These are phyloP conservation scores for Jaltomata sinuosa DNA, from an alignment of 257 asterid genomes.

Conservation along the genomic window DNA sequence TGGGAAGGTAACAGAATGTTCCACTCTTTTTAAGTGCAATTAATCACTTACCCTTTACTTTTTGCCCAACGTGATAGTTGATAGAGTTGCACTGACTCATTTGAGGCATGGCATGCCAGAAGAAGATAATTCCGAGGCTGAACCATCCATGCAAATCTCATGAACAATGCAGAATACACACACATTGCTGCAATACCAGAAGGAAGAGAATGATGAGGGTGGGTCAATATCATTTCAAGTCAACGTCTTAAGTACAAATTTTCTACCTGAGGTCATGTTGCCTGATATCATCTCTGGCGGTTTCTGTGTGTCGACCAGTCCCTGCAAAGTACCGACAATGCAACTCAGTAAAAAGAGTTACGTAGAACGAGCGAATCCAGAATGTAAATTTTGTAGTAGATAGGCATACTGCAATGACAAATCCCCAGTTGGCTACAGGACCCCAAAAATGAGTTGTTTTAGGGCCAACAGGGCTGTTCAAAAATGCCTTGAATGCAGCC, in stretches of 20 bases:
- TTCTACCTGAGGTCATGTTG: conserved; percentile 88
- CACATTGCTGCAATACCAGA: conserved; percentile 64
- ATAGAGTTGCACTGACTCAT: conserved; percentile 82
- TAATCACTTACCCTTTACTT: conserved; percentile 65
- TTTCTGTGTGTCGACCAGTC: conserved; percentile 82
- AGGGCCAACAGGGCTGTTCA: conserved; percentile 12
- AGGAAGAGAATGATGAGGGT: not conserved
- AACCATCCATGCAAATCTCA: conserved; percentile 99
- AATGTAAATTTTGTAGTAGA: not conserved
- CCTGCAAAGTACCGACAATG: conserved; percentile 30
- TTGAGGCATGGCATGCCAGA: conserved; percentile 87
- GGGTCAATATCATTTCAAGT: not conserved
- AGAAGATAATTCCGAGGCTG: conserved; percentile 89
- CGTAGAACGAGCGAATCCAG: not conserved
- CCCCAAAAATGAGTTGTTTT: conserved; percentile 16
- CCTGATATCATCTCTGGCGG: conserved; percentile 98
- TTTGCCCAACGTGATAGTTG: conserved; percentile 90
- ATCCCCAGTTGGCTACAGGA: conserved; percentile 16
- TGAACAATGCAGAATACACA: conserved; percentile 77
- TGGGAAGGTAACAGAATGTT: not conserved
- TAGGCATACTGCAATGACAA: conserved; percentile 4
- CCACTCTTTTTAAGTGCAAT: not conserved
- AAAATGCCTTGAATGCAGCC: conserved; percentile 9
- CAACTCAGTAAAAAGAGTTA: not conserved
- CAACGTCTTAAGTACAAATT: not conserved